Evolutionary conservation across 2,329 filamentous ascomycete species (phyloP).

Genomic region (Aspergillus brunneoviolaceus): DNA sequence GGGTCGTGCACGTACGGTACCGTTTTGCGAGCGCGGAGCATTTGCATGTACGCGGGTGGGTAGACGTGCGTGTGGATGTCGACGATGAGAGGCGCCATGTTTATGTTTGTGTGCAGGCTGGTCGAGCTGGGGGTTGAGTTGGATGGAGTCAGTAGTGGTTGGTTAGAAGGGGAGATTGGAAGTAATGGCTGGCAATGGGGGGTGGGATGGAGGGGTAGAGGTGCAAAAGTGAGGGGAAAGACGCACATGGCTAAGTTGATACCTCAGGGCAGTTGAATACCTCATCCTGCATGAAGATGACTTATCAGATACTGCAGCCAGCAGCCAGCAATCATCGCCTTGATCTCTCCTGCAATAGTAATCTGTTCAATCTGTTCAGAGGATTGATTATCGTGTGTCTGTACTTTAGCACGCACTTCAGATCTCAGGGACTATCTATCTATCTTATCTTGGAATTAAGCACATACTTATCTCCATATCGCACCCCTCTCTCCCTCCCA

Average conservation of each 20-base stretch:
- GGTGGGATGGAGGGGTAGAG: background rate
- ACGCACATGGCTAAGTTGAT: background rate
- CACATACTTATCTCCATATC: background rate
- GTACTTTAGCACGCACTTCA: too few relatives aligned
- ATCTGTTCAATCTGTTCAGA: background rate
- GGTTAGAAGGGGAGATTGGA: conserved; percentile 2
- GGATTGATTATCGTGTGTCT: background rate
- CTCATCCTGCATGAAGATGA: conserved; percentile 2
- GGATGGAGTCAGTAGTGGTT: background rate
- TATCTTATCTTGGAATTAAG: background rate
- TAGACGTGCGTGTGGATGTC: conserved; percentile 66
- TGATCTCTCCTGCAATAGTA: background rate
- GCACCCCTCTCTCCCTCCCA: background rate
- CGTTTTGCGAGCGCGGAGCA: conserved; percentile 54
- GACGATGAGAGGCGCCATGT: conserved; percentile 46
- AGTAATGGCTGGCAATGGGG: background rate
- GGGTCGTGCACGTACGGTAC: conserved; percentile 49
- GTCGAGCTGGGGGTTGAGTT: conserved; percentile 2
- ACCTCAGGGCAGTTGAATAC: background rate
- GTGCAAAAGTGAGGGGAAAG: conserved; percentile 1
- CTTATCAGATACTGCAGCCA: background rate
- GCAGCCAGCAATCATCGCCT: background rate
- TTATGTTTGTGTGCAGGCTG: conserved; percentile 19
- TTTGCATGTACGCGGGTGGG: conserved; percentile 58
- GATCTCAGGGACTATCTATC: too few relatives aligned